These are phyloP conservation scores for Penicillium cinerascens DNA, from an alignment of 495 filamentous ascomycete species.

Conservation along the genomic window DNA sequence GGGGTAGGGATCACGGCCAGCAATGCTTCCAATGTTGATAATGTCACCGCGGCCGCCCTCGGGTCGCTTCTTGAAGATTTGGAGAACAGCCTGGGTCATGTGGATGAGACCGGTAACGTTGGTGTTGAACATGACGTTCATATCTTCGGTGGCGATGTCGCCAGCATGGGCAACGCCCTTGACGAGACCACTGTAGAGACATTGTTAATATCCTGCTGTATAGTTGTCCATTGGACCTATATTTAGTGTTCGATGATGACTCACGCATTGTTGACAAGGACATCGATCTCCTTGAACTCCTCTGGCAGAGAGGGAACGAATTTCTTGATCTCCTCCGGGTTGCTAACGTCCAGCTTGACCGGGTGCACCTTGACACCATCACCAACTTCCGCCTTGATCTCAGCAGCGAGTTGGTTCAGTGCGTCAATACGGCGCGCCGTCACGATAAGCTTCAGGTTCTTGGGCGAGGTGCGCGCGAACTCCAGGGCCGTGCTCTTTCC, in stretches of 20 bases:
- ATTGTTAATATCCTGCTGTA: slow-evolving; percentile 5
- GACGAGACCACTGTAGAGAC: slow-evolving; percentile 64
- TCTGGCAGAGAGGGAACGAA: slow-evolving; percentile 74
- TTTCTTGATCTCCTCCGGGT: slow-evolving; percentile 65
- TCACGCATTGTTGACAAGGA: slow-evolving; percentile 96
- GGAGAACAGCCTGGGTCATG: slow-evolving; percentile 91
- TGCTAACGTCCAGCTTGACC: slow-evolving; percentile 83
- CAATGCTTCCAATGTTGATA: slow-evolving; percentile 95
- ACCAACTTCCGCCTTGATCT: slow-evolving; percentile 77
- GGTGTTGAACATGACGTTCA: slow-evolving; percentile 82
- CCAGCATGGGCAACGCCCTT: slow-evolving; percentile 85
- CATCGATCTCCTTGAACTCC: slow-evolving; percentile 82
- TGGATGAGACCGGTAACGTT: slow-evolving; percentile 94
- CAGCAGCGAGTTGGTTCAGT: slow-evolving; percentile 67
- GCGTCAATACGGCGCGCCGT: slow-evolving; percentile 81
- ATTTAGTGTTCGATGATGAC: slow-evolving; percentile 24
- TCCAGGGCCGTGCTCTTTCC: slow-evolving; percentile 82
- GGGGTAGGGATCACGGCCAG: slow-evolving; percentile 83
- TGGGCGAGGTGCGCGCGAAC: slow-evolving; percentile 83
- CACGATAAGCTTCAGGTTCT: slow-evolving; percentile 76
- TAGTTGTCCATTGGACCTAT: neutral
- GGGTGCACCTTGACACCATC: slow-evolving; percentile 78
- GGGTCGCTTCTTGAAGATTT: slow-evolving; percentile 74
- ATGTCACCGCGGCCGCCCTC: slow-evolving; percentile 87
- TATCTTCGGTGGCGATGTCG: slow-evolving; percentile 77